Conservation (phyloP, 352 stramenopile genomes). For the Pythium rhizo-oryzae region DNA sequence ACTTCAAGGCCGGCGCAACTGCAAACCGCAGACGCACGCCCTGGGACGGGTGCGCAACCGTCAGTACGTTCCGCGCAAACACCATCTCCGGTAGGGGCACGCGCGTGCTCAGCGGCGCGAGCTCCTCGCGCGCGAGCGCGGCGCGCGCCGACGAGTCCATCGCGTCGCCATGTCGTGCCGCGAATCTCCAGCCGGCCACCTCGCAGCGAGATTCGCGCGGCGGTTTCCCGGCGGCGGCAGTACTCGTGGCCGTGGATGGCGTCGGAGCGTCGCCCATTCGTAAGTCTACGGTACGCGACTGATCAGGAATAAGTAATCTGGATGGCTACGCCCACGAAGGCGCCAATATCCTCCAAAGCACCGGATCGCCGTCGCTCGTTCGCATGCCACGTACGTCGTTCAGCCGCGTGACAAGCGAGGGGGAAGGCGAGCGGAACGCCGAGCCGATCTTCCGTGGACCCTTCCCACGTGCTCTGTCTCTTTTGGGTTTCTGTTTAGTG, state of each 20-base stretch:
- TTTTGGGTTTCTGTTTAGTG: background rate
- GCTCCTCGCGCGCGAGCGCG: conserved; percentile 30
- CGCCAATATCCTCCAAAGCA: background rate
- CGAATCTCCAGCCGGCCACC: conserved; percentile 50
- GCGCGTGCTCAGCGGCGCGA: conserved; percentile 30
- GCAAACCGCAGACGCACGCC: conserved; percentile 46
- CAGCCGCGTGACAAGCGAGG: background rate
- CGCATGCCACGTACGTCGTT: conserved; percentile 13
- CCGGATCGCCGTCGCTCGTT: background rate
- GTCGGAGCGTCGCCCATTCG: conserved; percentile 9
- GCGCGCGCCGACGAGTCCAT: conserved; percentile 48
- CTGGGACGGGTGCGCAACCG: conserved; percentile 33
- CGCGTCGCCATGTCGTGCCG: conserved; percentile 34
- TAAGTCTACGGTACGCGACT: background rate
- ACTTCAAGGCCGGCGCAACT: conserved; percentile 41
- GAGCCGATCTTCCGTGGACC: background rate
- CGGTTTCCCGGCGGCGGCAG: conserved; percentile 4
- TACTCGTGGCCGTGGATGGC: too few relatives aligned
- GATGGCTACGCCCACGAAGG: conserved; percentile 9
- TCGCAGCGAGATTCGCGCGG: conserved; percentile 28
- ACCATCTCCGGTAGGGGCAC: conserved; percentile 64
- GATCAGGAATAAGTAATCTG: background rate
- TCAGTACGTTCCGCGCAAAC: conserved; percentile 45
- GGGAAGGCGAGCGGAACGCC: background rate
- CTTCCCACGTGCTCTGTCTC: conserved; percentile 5